Evolutionary conservation across 805 yeast species (phyloP), one percentile per base, ranked within the genome.

Genomic region (Yamadazyma akitaensis): DNA sequence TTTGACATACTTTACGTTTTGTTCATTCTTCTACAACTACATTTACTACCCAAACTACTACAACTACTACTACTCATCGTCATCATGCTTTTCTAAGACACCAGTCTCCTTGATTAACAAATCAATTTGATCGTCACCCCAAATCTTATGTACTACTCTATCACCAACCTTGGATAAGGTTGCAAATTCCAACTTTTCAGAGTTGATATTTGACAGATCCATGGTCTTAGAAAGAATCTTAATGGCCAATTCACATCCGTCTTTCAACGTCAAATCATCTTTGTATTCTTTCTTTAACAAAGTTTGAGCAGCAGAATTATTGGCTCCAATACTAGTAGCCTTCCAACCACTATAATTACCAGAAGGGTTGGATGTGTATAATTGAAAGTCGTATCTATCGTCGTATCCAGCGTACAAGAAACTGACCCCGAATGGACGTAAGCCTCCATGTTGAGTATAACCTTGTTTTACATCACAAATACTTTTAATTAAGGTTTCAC

Each of bases 301-400:
- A 0, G 99, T 92, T 72, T 94, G 99, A 1, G 97, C 97, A 38
- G 97, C 91, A 7, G 96, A 81, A 53, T 89, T 90, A 71, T 94
- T 94, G 42, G 97, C 96, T 36, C 99, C 99, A 50, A 94, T 91
- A 57, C 89, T 79, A 30, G 97, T 92, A 37, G 99, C 99, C 68
- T 88, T 90, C 99, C 99, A 94, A 21, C 99, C 98, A 17, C 96
- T 81, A 65, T 91, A 94, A 70, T 94, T 94, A 24, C 99, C 99
- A 0, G 96, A 88, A 12, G 99, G 99, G 64, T 94, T 94, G 19
- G 96, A 86, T 5, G 97, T 91, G 70, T 84, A 94, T 55, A 94
- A 75, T 67, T 94, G 99, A 75, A 85, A 94, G 28, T 90, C 90
- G 59, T 84, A 84, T 59, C 88, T 73, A 44, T 89, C 92, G 64